These are phyloP conservation scores for Venturia pyrina DNA, from an alignment of 2,329 filamentous ascomycete species.

Conservation along the genomic window DNA sequence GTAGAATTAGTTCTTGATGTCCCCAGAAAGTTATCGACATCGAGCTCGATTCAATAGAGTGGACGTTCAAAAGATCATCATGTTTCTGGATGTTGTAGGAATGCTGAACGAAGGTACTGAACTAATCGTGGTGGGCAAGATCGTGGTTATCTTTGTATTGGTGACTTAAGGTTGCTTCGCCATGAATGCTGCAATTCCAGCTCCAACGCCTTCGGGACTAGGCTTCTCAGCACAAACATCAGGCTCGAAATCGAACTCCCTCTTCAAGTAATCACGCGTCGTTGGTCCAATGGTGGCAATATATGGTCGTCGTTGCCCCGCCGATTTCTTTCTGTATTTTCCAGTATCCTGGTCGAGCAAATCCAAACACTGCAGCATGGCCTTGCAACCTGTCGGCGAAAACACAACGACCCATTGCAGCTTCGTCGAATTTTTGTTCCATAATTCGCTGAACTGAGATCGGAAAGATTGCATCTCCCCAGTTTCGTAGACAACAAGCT, in stretches of 20 bases:
- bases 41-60: neutral
- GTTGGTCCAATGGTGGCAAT: constrained; percentile 91
- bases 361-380: constrained; percentile 46
- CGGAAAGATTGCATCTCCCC: constrained; percentile 42
- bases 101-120: neutral
- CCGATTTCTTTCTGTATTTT: constrained; percentile 19
- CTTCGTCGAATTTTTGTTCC: constrained; percentile 14
- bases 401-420: constrained; percentile 66
- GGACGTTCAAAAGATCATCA: too few species aligned
- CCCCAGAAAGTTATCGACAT: neutral
- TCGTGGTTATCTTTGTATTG: neutral
- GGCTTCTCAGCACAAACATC: constrained; percentile 76
- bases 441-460: constrained; percentile 12
- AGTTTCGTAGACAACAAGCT: constrained; percentile 80
- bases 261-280: constrained; percentile 63
- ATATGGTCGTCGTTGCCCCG: constrained; percentile 38
- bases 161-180: neutral
- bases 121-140: neutral
- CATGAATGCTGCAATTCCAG: constrained; percentile 44
- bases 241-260: constrained; percentile 55
- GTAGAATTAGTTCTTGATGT: neutral
- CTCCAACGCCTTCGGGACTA: constrained; percentile 66
- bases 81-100: too few species aligned
- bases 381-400: constrained; percentile 51
- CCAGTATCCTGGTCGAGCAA: constrained; percentile 33